phyloP scores from a whole-genome alignment of 2,329 filamentous ascomycete species.

The Fusarium sp. region DNA sequence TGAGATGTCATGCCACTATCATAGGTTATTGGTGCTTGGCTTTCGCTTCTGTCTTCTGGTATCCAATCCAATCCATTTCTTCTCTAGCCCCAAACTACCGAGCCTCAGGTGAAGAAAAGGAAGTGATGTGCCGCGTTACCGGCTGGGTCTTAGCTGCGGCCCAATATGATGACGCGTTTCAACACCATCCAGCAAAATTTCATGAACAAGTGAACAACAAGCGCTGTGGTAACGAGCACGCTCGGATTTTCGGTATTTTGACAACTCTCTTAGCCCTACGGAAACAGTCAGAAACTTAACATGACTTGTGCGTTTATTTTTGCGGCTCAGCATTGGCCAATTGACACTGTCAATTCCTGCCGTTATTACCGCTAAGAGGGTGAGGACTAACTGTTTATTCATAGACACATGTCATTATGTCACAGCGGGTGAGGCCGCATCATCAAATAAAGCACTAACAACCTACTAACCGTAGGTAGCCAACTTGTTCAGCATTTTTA shows the following conservation, averaged over 20 bases:
- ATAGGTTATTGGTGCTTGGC: slow-evolving; percentile 11
- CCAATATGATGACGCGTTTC: slow-evolving; percentile 39
- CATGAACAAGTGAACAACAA: slow-evolving; percentile 5
- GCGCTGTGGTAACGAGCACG: slow-evolving; percentile 1
- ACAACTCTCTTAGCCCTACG: slow-evolving; percentile 4
- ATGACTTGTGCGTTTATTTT: slow-evolving; percentile 2
- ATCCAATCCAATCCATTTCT: slow-evolving; percentile 1
- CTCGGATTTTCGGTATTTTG: background rate
- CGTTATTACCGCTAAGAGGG: slow-evolving; percentile 6
- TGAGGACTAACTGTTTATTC: background rate
- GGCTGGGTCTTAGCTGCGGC: slow-evolving; percentile 33
- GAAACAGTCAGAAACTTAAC: background rate
- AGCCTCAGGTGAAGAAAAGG: slow-evolving; percentile 30
- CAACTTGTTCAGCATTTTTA: background rate
- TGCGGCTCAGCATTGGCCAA: slow-evolving; percentile 28
- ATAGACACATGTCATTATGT: slow-evolving; percentile 29
- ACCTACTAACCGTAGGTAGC: background rate
- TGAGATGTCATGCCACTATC: background rate
- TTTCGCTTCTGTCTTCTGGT: background rate
- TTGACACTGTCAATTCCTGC: background rate
- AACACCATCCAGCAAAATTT: slow-evolving; percentile 1
- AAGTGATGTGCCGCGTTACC: slow-evolving; percentile 33
- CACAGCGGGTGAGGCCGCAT: slow-evolving; percentile 26
- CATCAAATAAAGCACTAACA: slow-evolving; percentile 27
- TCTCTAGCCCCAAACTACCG: slow-evolving; percentile 2